Percentiles rank a stretch among this genome's conserved stretches.
Conservation (phyloP, 352 stramenopile genomes). For the Globisporangium orthogonon region DNA sequence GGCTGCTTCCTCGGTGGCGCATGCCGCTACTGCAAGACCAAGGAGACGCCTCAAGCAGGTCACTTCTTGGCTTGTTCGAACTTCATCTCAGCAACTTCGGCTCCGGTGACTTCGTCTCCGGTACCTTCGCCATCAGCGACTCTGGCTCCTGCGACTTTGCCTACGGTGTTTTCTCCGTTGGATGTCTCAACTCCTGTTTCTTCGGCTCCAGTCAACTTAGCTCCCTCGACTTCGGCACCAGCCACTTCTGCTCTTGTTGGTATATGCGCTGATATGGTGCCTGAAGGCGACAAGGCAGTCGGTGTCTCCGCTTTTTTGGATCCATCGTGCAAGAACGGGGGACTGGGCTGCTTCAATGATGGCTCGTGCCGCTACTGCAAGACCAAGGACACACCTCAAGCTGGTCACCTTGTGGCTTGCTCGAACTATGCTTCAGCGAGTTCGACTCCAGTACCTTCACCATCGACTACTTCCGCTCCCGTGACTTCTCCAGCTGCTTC, state of each 20-base stretch:
- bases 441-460: not conserved
- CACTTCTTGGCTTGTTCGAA: conserved; percentile 11
- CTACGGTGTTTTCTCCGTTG: not conserved
- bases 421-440: not conserved
- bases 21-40: conserved; percentile 23
- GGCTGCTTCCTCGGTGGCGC: conserved; percentile 11
- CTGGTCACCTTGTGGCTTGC: conserved; percentile 7
- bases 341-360: conserved; percentile 12
- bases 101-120: not conserved
- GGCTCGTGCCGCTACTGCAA: conserved; percentile 7
- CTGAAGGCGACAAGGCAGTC: conserved; percentile 1
- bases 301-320: conserved; percentile 7
- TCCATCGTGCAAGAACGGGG: conserved; percentile 6
- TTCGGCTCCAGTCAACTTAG: not conserved
- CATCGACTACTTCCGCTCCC: not conserved
- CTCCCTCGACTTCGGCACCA: not conserved
- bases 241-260: not conserved
- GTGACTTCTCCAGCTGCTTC: not conserved
- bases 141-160: not conserved
- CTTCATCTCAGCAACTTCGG: not conserved
- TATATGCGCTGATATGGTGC: not conserved
- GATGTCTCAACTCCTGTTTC: not conserved
- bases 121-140: too few species aligned
- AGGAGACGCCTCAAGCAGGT: conserved; percentile 9
- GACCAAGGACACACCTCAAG: conserved; percentile 7